phyloP scores from a whole-genome alignment of 73 alveolate genomes.

The Durusdinium trenchii region DNA sequence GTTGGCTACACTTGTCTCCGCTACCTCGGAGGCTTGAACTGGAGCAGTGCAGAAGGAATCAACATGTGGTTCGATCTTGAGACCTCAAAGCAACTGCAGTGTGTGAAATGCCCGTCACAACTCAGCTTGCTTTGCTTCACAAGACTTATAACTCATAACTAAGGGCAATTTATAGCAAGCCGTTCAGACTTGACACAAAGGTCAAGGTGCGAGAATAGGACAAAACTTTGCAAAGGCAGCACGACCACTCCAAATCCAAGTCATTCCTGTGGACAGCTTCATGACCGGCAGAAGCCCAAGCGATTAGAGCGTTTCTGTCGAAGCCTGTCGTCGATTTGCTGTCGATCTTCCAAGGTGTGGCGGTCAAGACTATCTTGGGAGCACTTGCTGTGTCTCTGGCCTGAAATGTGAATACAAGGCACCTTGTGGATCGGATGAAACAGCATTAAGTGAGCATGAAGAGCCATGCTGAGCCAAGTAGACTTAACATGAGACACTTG shows the following conservation, averaged over 20 bases:
- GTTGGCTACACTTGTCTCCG: slow-evolving; percentile 67
- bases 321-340: background rate
- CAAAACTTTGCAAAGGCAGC: background rate
- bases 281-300: background rate
- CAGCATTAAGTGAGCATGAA: background rate
- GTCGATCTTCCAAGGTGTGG: slow-evolving; percentile 34
- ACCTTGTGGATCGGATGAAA: background rate
- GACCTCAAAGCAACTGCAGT: too few species aligned
- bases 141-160: too few species aligned
- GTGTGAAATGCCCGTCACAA: background rate
- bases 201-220: too few species aligned
- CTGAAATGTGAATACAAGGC: slow-evolving; percentile 69
- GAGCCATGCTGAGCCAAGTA: background rate
- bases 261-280: slow-evolving; percentile 57
- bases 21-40: slow-evolving; percentile 37
- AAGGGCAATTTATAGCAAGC: too few species aligned
- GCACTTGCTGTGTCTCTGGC: slow-evolving; percentile 86
- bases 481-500: background rate
- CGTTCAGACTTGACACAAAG: too few species aligned
- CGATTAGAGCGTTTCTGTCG: background rate
- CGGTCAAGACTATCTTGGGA: slow-evolving; percentile 47
- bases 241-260: slow-evolving; percentile 6
- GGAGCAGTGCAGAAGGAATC: too few species aligned
- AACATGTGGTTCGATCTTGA: too few species aligned
- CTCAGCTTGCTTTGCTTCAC: background rate